Base-by-base conservation (phyloP, 2,329 filamentous ascomycete species). In the Botrytis fabae region DNA sequence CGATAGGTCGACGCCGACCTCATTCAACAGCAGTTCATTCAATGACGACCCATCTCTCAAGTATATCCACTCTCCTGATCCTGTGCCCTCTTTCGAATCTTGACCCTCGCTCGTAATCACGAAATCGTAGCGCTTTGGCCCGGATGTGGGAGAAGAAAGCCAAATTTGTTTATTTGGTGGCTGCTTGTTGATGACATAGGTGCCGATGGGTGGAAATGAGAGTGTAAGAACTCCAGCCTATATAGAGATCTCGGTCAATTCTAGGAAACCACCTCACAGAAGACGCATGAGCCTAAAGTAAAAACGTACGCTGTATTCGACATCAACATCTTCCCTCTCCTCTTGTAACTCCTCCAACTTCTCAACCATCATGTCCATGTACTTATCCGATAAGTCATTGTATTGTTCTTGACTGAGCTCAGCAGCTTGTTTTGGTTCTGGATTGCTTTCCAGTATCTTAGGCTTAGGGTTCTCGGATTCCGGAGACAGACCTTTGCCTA, bases 111-210 rank as follows among this genome's bases (percentile, higher is more conserved):
- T 90, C 64, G 85, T 78, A 69, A 95, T 82, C 72, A 97, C 92
- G 88, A 93, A 99, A 82, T 98, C 95, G 84, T 92, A 99, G 73
- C 95, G 91, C 84, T 98, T 98, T 22, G 96, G 96, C 0, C 96
- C 96, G 9, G 93, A 95, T 71, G 94, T 85, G 6, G 96, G 96
- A 61, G 94, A 97, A 54, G 93, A 96, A 63, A 98, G 89, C 96
- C 96, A 99, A 80, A 99, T 97, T 81, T 92, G 96, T 86, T 94
- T 96, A 86, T 98, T 98, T 32, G 95, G 94, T 0, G 96, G 96
- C 83, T 99, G 96, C 83, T 99, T 99, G 88, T 99, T 99, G 84
- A 99, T 88, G 74, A 99, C 93, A 81, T 97, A 99, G 44, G 90
- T 95, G 75, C 95, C 94, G 69, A 89, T 85, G 20, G 86, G 85